A percentile compares a stretch with the other conserved stretches of the same genome.
Conservation (phyloP, 352 stramenopile species). For the Phytophthora sojae region DNA sequence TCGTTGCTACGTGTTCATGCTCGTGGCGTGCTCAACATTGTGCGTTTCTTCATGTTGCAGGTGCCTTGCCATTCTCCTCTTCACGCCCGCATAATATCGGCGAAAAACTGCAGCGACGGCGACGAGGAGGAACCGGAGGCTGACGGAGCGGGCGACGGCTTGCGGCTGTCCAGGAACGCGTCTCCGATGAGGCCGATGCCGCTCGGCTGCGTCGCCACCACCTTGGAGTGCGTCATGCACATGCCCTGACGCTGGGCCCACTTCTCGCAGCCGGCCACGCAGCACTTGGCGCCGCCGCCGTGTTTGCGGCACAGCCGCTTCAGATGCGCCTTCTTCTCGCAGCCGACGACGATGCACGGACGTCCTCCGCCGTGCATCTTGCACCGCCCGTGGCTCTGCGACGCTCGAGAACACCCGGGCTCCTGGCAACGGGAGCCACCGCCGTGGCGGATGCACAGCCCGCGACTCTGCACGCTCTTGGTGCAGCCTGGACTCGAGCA, state of each 20-base stretch:
- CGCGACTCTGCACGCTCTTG: slow-evolving; percentile 85
- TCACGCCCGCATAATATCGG: slow-evolving; percentile 3
- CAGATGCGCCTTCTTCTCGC: slow-evolving; percentile 85
- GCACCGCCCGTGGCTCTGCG: slow-evolving; percentile 80
- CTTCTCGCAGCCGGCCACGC: slow-evolving; percentile 71
- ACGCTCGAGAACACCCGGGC: slow-evolving; percentile 47
- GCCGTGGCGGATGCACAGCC: slow-evolving; percentile 72
- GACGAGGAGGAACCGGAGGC: slow-evolving; percentile 11
- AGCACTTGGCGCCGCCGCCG: slow-evolving; percentile 83
- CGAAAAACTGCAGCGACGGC: slow-evolving; percentile 27
- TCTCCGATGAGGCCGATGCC: slow-evolving; percentile 10
- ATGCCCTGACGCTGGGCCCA: slow-evolving; percentile 85
- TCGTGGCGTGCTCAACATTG: not conserved
- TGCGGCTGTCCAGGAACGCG: not conserved
- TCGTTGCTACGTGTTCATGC: not conserved
- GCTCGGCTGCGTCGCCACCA: slow-evolving; percentile 14
- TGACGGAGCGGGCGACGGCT: slow-evolving; percentile 6
- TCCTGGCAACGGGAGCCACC: slow-evolving; percentile 84
- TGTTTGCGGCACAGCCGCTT: slow-evolving; percentile 87
- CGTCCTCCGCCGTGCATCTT: slow-evolving; percentile 67
- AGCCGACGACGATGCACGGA: slow-evolving; percentile 67
- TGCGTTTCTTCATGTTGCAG: not conserved
- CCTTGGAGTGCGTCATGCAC: slow-evolving; percentile 89
- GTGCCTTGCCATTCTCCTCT: not conserved
- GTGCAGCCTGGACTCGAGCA: slow-evolving; percentile 75